A percentile compares a stretch with the other conserved stretches of the same genome.
Conservation (phyloP, 768 basidiomycete genomes). For the Lactarius sp. region DNA sequence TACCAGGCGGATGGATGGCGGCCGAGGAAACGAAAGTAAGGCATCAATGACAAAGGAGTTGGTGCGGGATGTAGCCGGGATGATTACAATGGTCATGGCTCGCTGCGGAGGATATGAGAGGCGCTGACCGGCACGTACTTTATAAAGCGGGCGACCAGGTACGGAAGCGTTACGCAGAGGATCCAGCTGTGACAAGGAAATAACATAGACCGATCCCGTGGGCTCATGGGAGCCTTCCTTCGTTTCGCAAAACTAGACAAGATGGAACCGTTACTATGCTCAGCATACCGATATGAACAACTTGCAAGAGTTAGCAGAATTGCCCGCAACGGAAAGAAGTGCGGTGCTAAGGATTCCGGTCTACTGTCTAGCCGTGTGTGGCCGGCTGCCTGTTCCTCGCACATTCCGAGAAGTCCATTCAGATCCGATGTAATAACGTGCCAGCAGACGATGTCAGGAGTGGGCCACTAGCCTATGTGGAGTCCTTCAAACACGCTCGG, state of each 20-base stretch:
- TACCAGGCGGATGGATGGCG: constrained; percentile 20
- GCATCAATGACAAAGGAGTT: constrained; percentile 18
- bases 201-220: constrained; percentile 1
- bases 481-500: constrained; percentile 1
- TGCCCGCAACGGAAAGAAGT: constrained; percentile 16
- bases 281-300: background rate
- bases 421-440: background rate
- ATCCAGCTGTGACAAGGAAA: constrained; percentile 7
- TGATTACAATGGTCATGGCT: constrained; percentile 23
- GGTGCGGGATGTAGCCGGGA: constrained; percentile 24
- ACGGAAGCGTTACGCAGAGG: background rate
- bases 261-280: constrained; percentile 5
- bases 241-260: constrained; percentile 13
- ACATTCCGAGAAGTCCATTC: background rate
- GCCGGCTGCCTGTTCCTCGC: background rate
- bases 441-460: background rate
- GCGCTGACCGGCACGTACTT: constrained; percentile 3
- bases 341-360: constrained; percentile 12
- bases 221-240: background rate
- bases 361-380: background rate
- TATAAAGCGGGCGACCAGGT: constrained; percentile 14
- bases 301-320: constrained; percentile 12
- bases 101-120: background rate
- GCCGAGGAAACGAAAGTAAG: constrained; percentile 21
- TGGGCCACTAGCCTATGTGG: background rate